Evolutionary conservation across 2,329 filamentous ascomycete genomes (phyloP).

Genomic region (Colletotrichum abscissum): DNA sequence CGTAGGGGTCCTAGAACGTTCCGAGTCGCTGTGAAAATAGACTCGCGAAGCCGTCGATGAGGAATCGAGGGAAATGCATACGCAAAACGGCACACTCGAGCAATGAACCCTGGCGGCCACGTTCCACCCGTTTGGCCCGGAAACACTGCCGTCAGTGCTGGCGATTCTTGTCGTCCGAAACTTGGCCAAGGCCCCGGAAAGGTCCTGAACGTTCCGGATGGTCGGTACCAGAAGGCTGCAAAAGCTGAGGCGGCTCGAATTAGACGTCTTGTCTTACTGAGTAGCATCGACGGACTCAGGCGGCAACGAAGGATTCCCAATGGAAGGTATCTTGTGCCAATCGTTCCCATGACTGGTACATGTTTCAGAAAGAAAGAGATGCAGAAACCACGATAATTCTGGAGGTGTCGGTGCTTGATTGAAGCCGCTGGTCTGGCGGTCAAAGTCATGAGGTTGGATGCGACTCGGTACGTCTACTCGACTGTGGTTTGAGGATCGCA

Average conservation of each 20-base stretch:
- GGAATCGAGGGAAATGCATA: background rate
- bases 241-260: slow-evolving; percentile 4
- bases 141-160: slow-evolving; percentile 2
- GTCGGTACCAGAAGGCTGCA: slow-evolving; percentile 12
- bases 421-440: background rate
- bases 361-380: background rate
- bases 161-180: slow-evolving; percentile 23
- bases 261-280: background rate
- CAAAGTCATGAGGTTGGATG: background rate
- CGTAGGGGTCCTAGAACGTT: slow-evolving; percentile 23
- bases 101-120: slow-evolving; percentile 4
- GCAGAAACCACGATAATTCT: background rate
- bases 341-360: background rate
- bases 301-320: background rate
- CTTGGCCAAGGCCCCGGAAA: background rate
- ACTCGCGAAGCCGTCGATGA: background rate
- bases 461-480: background rate
- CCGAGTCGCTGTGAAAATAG: slow-evolving; percentile 17
- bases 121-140: slow-evolving; percentile 25
- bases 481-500: background rate
- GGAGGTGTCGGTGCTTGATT: background rate
- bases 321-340: background rate
- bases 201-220: slow-evolving; percentile 8
- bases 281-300: background rate
- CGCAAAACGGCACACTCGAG: slow-evolving; percentile 13